Evolutionary conservation across 2,329 filamentous ascomycete genomes (phyloP).

Genomic region (Scedosporium dehoogii): DNA sequence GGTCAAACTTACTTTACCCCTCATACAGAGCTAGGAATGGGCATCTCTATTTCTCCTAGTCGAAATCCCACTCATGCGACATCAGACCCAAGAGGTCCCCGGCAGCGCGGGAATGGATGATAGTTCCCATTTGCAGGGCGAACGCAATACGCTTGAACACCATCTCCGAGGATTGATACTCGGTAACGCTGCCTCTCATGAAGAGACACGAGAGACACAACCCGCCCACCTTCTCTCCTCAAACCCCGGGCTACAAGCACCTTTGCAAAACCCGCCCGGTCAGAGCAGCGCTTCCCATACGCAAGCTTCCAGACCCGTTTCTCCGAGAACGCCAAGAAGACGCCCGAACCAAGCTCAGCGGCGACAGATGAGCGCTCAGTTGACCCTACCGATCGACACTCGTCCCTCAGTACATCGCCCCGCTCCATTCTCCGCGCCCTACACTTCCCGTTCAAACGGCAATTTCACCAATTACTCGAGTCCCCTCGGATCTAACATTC

Average conservation of each 20-base stretch:
- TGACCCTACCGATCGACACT: slow-evolving; percentile 45
- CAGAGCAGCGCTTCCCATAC: not conserved
- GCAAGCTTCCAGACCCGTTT: not conserved
- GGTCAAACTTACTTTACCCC: no score
- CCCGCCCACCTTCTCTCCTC: no score
- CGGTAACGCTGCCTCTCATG: no score
- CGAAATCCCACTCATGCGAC: no score
- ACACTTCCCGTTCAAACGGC: not conserved
- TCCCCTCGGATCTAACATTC: not conserved
- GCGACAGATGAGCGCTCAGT: slow-evolving; percentile 50
- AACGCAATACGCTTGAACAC: no score
- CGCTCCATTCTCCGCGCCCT: not conserved
- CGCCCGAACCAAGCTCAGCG: slow-evolving; percentile 54
- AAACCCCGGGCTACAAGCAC: not conserved
- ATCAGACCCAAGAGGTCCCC: no score
- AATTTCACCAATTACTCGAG: not conserved
- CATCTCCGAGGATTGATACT: no score
- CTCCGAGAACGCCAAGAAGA: slow-evolving; percentile 28
- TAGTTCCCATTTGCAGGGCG: no score
- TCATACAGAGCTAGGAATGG: no score
- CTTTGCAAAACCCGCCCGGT: not conserved
- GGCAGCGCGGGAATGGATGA: not conserved
- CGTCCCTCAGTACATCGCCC: slow-evolving; percentile 17
- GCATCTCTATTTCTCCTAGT: no score
- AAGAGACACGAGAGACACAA: no score